Evolutionary conservation across 148 eudicot genomes (phyloP).

Genomic region (Vaccinium macrocarpon): DNA sequence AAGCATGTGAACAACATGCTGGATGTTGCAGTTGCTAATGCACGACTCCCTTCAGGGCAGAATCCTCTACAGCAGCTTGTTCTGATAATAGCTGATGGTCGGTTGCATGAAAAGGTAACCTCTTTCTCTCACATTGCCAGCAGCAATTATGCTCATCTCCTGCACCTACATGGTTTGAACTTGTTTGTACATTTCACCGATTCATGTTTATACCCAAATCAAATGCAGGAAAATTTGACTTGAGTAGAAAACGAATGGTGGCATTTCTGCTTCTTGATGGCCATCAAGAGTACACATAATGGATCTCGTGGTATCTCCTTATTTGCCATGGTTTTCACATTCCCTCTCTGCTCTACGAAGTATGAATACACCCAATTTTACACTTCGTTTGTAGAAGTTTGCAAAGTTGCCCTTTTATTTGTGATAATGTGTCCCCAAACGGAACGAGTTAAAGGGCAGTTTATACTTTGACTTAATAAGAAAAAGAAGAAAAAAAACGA

Average conservation of each 20-base stretch:
- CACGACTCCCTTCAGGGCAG: constrained; percentile 82
- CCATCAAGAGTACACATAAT: constrained; percentile 63
- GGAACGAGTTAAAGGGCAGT: not conserved
- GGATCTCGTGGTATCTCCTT: constrained; percentile 54
- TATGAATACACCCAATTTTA: not conserved
- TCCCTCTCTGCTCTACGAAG: not conserved
- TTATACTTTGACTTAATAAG: not conserved
- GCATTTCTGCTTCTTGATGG: constrained; percentile 83
- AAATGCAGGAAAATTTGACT: constrained; percentile 52
- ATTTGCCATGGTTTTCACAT: not conserved
- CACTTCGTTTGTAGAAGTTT: too few relatives aligned
- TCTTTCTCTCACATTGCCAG: not conserved
- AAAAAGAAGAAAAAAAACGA: not conserved
- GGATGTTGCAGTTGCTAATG: constrained; percentile 65
- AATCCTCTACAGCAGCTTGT: constrained; percentile 94
- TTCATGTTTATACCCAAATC: not conserved
- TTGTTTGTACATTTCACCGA: not conserved
- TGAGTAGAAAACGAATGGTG: constrained; percentile 81
- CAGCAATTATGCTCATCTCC: not conserved
- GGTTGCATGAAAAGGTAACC: constrained; percentile 65
- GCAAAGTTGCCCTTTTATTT: not conserved
- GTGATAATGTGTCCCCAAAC: not conserved
- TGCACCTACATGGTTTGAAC: not conserved
- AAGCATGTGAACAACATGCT: constrained; percentile 68
- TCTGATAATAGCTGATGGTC: constrained; percentile 90